Base-by-base conservation (phyloP, 257 asterid species). In the Ajuga chamaepitys region DNA sequence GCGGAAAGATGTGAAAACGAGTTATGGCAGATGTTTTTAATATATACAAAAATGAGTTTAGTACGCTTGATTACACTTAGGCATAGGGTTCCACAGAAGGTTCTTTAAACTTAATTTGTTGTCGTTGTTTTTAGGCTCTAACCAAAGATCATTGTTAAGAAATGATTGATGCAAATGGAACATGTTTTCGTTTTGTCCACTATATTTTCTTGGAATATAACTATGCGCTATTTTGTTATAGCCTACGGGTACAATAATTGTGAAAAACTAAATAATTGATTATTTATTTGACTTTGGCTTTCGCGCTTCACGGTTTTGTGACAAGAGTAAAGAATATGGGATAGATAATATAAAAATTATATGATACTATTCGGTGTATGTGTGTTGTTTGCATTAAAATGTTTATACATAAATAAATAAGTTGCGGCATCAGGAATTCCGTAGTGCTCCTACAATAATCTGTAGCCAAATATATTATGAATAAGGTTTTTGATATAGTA, bases 1-100 rank as follows among this genome's bases (percentile, higher is more conserved):
- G 99, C 58, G 61, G 82, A 26, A 86, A 84, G 72, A 85, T 93
- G 95, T 93, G 85, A 87, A 18, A 2, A 3, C 17, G 30, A 64
- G 48, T 42, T 32, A 40, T 69, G 2, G 47, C 40, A 61, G 45
- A 45, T 28, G 2, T 30, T 51, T 30, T 50, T 28, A 54, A 35
- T 57, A 40, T n/a, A 46, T 63, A 22, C 53, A 56, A 7, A 44
- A 56, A 42, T 66, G 35, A 40, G 45, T 61, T 70, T 37, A 70
- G 14, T 61, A 40, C 64, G 28, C 64, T 47, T 65, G 22, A 50
- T 35, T 46, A 63, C 52, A 59, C 54, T 58, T 17, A 44, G 44
- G 26, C 28, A 3, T 30, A 51, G 60, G 35, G n/a, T 40, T 53
- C 41, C 22, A 30, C 5, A 7, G 32, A 26, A 51, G 56, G 26